Evolutionary conservation across 768 basidiomycete genomes (phyloP), one percentile per base, ranked within the genome.

Genomic region (Leccinum variicolor): DNA sequence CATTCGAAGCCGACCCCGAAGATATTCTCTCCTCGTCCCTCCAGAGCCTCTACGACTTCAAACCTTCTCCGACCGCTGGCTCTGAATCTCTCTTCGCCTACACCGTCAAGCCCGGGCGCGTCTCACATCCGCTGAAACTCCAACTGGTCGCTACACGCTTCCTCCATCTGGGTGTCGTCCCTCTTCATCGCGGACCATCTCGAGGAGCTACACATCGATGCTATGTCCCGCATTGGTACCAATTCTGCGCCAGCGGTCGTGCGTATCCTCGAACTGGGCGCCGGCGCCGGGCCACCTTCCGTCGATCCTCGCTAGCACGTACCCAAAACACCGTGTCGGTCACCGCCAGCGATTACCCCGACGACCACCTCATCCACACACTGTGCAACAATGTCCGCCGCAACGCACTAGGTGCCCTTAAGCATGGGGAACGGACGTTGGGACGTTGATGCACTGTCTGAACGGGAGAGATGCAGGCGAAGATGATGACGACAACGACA

Each of bases 101-200:
- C 67, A 65, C 67, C 8, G 56, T 66, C 45, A 48, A 57, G 6
- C 60, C 62, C 61, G 53, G 56, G 56, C 57, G 61, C 11, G 46
- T 59, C 45, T 64, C 65, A 47, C 62, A 57, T 33, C 51, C 52
- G 46, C 19, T 8, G 11, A 36, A 61, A 21, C 50, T 75, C 78
- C 17, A 89, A 91, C 64, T 92, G 90, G 90, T 76, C 81, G 1
- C 70, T 92, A 3, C 89, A 92, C 57, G 90, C 90, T 2, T 85
- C 87, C 23, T 86, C 87, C 15, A 83, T 92, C 65, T 92, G 89
- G 90, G 73, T 77, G 6, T 79, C 90, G 6, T 82, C 89, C 15
- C 70, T 82, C 45, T 88, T 83, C 72, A 69, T 90, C 46, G 85
- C 86, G 48, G 83, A 89, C 67, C 83, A 89, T 60, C 55, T 90